Evolutionary conservation across 2,329 filamentous ascomycete species (phyloP).

Genomic region (Tolypocladium inflatum): DNA sequence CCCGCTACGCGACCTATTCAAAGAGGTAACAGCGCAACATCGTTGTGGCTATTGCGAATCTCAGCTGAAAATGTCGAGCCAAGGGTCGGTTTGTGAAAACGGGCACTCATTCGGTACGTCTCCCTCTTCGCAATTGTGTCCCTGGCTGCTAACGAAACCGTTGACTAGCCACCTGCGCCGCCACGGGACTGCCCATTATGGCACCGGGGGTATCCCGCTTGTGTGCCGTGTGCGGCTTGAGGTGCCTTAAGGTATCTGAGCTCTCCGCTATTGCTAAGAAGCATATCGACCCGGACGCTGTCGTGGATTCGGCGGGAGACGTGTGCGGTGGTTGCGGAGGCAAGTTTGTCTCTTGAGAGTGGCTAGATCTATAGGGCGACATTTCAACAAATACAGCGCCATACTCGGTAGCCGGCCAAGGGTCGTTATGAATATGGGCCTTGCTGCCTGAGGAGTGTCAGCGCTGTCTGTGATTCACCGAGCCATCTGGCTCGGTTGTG

Average conservation of each 20-base stretch:
- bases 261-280: constrained; percentile 24
- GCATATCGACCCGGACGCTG: constrained; percentile 16
- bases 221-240: constrained; percentile 44
- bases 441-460: too few relatives aligned
- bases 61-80: constrained; percentile 19
- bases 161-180: constrained; percentile 39
- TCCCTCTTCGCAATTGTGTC: neutral
- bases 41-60: constrained; percentile 38
- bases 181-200: constrained; percentile 44
- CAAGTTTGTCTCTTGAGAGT: constrained; percentile 26
- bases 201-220: constrained; percentile 42
- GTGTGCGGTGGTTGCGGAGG: constrained; percentile 30
- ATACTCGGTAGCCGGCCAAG: too few relatives aligned
- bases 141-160: neutral
- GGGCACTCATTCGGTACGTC: constrained; percentile 30
- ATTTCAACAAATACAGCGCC: too few relatives aligned
- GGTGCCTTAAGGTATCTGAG: constrained; percentile 36
- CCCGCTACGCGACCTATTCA: constrained; percentile 28
- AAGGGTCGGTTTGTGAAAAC: constrained; percentile 27
- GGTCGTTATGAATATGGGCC: too few relatives aligned
- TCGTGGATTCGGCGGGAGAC: constrained; percentile 21
- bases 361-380: neutral
- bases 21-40: constrained; percentile 22
- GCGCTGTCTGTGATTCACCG: too few relatives aligned
- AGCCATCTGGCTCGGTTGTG: too few relatives aligned